phyloP scores from a whole-genome alignment of 192 early-diverging fungal genomes.

The Podila minutissima region DNA sequence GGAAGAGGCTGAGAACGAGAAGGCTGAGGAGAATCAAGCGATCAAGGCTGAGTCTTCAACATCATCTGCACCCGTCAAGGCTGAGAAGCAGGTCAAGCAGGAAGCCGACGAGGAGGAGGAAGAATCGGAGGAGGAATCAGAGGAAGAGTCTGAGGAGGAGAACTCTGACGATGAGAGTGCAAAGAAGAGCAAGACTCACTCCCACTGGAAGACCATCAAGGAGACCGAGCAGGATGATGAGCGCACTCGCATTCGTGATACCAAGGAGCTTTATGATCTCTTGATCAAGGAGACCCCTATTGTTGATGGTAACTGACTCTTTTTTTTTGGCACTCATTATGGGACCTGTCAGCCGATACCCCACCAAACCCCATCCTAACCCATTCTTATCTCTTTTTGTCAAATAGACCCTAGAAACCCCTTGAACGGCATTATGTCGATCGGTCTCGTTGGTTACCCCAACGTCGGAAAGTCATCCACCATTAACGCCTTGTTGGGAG shows the following conservation, averaged over 20 bases:
- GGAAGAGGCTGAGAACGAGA: slow-evolving; percentile 39
- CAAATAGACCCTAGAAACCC: slow-evolving; percentile 43
- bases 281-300: slow-evolving; percentile 58
- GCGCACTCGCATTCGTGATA: slow-evolving; percentile 60
- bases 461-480: slow-evolving; percentile 99
- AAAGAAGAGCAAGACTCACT: slow-evolving; percentile 47
- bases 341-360: not conserved
- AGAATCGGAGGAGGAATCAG: slow-evolving; percentile 25
- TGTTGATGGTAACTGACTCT: slow-evolving; percentile 48
- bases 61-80: slow-evolving; percentile 7
- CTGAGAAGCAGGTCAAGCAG: slow-evolving; percentile 34
- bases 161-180: slow-evolving; percentile 12
- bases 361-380: not conserved
- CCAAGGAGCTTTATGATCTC: slow-evolving; percentile 61
- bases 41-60: slow-evolving; percentile 17
- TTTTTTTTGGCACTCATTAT: not conserved
- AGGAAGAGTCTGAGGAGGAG: slow-evolving; percentile 27
- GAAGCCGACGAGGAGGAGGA: slow-evolving; percentile 37
- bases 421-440: slow-evolving; percentile 71
- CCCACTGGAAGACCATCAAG: slow-evolving; percentile 47
- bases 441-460: slow-evolving; percentile 98
- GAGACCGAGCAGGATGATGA: slow-evolving; percentile 63
- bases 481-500: slow-evolving; percentile 95
- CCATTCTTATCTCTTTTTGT: not conserved
- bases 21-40: slow-evolving; percentile 39